A percentile compares a stretch with the other conserved stretches of the same genome.
These are phyloP conservation scores for Tricholomella constricta DNA, from an alignment of 768 basidiomycete species.

Conservation along the genomic window DNA sequence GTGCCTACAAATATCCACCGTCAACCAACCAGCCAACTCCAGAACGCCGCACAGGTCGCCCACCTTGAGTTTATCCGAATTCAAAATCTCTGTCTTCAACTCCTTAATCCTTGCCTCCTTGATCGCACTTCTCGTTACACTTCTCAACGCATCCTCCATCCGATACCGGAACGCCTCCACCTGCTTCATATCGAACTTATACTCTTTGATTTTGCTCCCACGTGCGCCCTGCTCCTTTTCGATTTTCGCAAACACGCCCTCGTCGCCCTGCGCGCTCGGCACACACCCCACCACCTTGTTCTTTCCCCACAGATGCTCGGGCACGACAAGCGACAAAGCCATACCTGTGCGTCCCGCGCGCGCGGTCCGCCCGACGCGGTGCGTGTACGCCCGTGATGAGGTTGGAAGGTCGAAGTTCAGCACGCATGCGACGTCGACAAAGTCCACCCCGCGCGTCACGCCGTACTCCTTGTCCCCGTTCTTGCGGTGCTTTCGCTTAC, in stretches of 20 bases:
- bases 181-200: conserved; percentile 92
- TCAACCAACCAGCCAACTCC: background rate
- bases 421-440: conserved; percentile 94
- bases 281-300: conserved; percentile 73
- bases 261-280: conserved; percentile 73
- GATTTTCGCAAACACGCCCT: conserved; percentile 74
- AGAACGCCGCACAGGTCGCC: conserved; percentile 16
- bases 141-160: conserved; percentile 93
- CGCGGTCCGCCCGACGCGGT: conserved; percentile 95
- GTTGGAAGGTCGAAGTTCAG: conserved; percentile 98
- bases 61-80: conserved; percentile 96
- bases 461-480: conserved; percentile 79
- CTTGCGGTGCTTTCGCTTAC: conserved; percentile 55
- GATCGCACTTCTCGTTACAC: conserved; percentile 84
- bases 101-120: conserved; percentile 94
- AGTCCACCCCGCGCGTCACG: conserved; percentile 94
- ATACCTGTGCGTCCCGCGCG: conserved; percentile 94
- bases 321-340: conserved; percentile 87
- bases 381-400: conserved; percentile 86
- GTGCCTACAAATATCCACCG: conserved; percentile 58
- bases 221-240: conserved; percentile 70
- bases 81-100: conserved; percentile 88
- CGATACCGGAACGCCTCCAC: conserved; percentile 97
- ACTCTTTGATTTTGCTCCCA: conserved; percentile 76
- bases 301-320: conserved; percentile 65